Conservation (phyloP, 2,329 filamentous ascomycete genomes). For the Escovopsis weberi region DNA sequence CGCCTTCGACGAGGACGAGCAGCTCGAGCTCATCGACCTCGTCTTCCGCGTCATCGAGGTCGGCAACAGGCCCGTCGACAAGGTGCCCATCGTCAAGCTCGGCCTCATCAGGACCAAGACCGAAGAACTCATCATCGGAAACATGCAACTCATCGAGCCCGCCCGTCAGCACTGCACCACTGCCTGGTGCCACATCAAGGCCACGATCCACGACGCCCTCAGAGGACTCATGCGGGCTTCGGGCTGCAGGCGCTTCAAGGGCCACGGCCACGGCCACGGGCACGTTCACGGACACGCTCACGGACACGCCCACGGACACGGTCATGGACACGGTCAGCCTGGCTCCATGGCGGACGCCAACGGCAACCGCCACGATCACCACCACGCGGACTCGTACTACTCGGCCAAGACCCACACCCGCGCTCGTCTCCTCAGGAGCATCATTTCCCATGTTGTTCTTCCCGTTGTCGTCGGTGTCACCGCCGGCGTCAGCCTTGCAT, state of each 20-base stretch:
- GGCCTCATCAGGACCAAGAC: constrained; percentile 45
- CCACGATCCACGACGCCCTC: constrained; percentile 15
- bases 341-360: constrained; percentile 7
- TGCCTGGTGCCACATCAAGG: constrained; percentile 37
- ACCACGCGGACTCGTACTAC: constrained; percentile 7
- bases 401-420: constrained; percentile 11
- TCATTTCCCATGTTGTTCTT: constrained; percentile 48
- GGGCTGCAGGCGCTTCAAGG: constrained; percentile 12
- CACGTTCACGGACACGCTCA: background rate
- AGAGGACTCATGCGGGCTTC: constrained; percentile 14
- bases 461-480: constrained; percentile 55
- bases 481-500: constrained; percentile 51
- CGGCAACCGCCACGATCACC: constrained; percentile 7
- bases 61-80: constrained; percentile 38
- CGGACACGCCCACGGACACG: background rate
- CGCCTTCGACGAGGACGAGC: constrained; percentile 34
- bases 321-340: background rate
- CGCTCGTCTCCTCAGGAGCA: constrained; percentile 31
- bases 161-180: constrained; percentile 23
- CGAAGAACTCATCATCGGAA: constrained; percentile 40
- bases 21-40: constrained; percentile 37
- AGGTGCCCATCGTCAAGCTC: constrained; percentile 41
- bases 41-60: constrained; percentile 47
- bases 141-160: constrained; percentile 25
- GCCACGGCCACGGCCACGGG: constrained; percentile 1